phyloP scores from a whole-genome alignment of 331 rosid species.

The Cucumis variabilis region DNA sequence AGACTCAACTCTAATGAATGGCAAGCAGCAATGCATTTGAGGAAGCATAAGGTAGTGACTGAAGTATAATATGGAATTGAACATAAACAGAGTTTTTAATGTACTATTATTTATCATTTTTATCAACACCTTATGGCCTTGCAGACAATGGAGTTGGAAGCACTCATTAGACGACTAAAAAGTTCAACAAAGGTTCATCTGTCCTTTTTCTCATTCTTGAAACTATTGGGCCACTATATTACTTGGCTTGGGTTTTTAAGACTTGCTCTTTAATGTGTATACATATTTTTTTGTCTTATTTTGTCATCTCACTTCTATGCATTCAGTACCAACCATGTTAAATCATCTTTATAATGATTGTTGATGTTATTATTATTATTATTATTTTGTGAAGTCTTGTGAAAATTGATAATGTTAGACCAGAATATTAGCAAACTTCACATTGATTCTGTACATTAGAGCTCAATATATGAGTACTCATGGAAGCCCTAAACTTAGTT shows the following conservation, averaged over 20 bases:
- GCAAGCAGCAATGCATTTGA: conserved; percentile 91
- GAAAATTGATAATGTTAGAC: neutral
- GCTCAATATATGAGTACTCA: too few species aligned
- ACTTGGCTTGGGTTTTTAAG: neutral
- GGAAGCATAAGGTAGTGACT: conserved; percentile 85
- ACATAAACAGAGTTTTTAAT: conserved; percentile 21
- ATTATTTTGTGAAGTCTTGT: neutral
- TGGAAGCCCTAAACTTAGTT: neutral
- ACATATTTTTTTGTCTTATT: neutral
- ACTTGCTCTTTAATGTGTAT: neutral
- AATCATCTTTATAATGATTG: neutral
- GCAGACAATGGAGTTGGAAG: conserved; percentile 86
- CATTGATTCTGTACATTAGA: too few species aligned
- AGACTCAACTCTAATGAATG: conserved; percentile 89
- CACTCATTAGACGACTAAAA: conserved; percentile 66
- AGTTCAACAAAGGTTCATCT: conserved; percentile 72
- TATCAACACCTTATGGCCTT: conserved; percentile 35
- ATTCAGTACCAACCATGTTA: neutral
- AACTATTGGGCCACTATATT: conserved; percentile 8
- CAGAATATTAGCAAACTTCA: neutral
- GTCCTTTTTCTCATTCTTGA: conserved; percentile 31
- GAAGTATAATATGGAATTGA: neutral
- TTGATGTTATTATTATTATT: too few species aligned
- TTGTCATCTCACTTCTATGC: conserved; percentile 7
- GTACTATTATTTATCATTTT: conserved; percentile 25